Conservation (phyloP, 495 filamentous ascomycete species). For the Penicillium dipodomyicola region DNA sequence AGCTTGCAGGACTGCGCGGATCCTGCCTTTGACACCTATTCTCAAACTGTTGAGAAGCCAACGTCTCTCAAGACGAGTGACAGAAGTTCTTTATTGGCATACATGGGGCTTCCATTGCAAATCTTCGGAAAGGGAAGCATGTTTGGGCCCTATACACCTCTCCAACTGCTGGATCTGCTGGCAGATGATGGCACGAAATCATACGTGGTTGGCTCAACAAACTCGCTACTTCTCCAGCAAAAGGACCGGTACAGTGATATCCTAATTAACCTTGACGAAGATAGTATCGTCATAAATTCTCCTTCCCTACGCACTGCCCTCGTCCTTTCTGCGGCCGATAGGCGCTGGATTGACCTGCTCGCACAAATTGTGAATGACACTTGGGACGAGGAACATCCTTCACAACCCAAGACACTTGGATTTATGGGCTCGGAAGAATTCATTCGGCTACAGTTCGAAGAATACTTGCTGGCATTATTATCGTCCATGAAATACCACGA, state of each 20-base stretch:
- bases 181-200: conserved; percentile 95
- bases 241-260: conserved; percentile 98
- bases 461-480: conserved; percentile 87
- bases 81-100: conserved; percentile 79
- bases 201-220: conserved; percentile 96
- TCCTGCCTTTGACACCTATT: conserved; percentile 81
- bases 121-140: conserved; percentile 95
- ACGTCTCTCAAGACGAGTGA: conserved; percentile 91
- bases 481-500: conserved; percentile 86
- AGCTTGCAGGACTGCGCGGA: conserved; percentile 89
- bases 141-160: conserved; percentile 93
- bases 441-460: conserved; percentile 95
- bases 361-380: conserved; percentile 92
- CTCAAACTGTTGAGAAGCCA: conserved; percentile 68
- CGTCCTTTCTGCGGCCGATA: conserved; percentile 78
- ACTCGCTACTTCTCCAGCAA: conserved; percentile 88
- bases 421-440: conserved; percentile 98
- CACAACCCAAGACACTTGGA: conserved; percentile 85
- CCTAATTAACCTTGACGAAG: conserved; percentile 92
- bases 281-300: conserved; percentile 78
- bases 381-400: conserved; percentile 90
- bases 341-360: conserved; percentile 95
- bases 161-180: conserved; percentile 92
- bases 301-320: conserved; percentile 73
- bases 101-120: conserved; percentile 93